These are phyloP conservation scores for Phytophthora megakarya DNA, from an alignment of 352 stramenopile genomes.

Conservation along the genomic window DNA sequence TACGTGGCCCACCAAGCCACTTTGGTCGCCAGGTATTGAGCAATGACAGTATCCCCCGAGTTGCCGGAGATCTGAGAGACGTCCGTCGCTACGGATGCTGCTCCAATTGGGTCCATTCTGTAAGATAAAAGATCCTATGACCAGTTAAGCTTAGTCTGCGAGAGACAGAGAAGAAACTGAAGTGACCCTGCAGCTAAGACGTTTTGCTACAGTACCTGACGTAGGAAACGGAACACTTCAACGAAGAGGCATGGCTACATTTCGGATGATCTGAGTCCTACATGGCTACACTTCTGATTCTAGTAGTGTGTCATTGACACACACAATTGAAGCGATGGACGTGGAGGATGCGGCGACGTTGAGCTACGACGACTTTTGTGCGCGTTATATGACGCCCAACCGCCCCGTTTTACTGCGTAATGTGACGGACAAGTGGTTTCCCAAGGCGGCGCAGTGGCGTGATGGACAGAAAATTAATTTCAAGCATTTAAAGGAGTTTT, in stretches of 20 bases:
- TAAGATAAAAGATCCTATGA: background rate
- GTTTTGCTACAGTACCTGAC: conserved; percentile 27
- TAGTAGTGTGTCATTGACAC: too few species aligned
- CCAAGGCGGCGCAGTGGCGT: conserved; percentile 33
- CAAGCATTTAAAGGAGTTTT: conserved; percentile 42
- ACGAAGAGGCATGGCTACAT: background rate
- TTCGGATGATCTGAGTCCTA: background rate
- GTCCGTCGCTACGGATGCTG: conserved; percentile 14
- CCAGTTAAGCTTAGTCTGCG: conserved; percentile 5
- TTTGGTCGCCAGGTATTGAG: conserved; percentile 74
- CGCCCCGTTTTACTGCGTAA: conserved; percentile 73
- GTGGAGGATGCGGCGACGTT: conserved; percentile 56
- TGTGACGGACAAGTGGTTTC: conserved; percentile 41
- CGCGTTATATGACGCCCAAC: conserved; percentile 72
- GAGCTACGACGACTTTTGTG: conserved; percentile 75
- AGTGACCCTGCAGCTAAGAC: conserved; percentile 16
- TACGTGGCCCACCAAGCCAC: conserved; percentile 71
- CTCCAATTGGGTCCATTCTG: conserved; percentile 25
- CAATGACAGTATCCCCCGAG: conserved; percentile 46
- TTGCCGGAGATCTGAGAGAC: conserved; percentile 8
- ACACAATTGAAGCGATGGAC: conserved; percentile 47
- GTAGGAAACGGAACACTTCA: conserved; percentile 21
- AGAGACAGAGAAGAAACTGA: conserved; percentile 16
- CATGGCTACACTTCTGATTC: conserved; percentile 12
- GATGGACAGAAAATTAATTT: conserved; percentile 45